These are phyloP conservation scores for Marasmius fiardii DNA, from an alignment of 1,284 basidiomycete genomes.

Conservation along the genomic window DNA sequence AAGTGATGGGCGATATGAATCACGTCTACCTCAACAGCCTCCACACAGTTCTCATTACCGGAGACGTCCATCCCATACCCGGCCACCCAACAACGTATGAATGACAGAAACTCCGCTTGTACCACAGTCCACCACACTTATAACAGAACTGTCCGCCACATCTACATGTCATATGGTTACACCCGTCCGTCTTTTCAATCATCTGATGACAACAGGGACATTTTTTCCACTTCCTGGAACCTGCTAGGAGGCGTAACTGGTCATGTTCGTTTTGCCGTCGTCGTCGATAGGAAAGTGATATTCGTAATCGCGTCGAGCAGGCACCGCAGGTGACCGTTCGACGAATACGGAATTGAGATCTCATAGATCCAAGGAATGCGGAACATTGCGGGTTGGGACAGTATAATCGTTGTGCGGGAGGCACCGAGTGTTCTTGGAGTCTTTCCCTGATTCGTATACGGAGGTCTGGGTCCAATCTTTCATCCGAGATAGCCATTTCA, in stretches of 20 bases:
- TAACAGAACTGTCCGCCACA: conserved; percentile 28
- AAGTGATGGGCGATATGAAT: too few relatives aligned
- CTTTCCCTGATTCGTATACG: too few relatives aligned
- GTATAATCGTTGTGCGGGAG: too few relatives aligned
- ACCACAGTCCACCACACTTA: conserved; percentile 4
- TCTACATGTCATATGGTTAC: conserved; percentile 25
- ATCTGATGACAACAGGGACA: conserved; percentile 23
- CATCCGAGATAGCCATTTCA: too few relatives aligned
- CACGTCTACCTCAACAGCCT: not conserved
- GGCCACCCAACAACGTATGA: not conserved
- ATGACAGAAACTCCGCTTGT: not conserved
- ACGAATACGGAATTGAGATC: too few relatives aligned
- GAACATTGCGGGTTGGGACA: too few relatives aligned
- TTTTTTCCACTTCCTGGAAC: conserved; percentile 11
- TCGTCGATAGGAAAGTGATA: not conserved
- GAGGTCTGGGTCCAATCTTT: too few relatives aligned
- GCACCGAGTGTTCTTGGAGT: too few relatives aligned
- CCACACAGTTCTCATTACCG: not conserved
- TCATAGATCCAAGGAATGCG: too few relatives aligned
- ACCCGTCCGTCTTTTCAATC: conserved; percentile 26
- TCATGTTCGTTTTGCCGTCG: not conserved
- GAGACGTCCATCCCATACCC: not conserved
- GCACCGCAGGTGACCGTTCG: too few relatives aligned
- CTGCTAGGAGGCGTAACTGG: not conserved
- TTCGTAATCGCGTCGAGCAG: not conserved